Evolutionary conservation across 768 basidiomycete genomes (phyloP).

Genomic region (Pluteus cervinus): DNA sequence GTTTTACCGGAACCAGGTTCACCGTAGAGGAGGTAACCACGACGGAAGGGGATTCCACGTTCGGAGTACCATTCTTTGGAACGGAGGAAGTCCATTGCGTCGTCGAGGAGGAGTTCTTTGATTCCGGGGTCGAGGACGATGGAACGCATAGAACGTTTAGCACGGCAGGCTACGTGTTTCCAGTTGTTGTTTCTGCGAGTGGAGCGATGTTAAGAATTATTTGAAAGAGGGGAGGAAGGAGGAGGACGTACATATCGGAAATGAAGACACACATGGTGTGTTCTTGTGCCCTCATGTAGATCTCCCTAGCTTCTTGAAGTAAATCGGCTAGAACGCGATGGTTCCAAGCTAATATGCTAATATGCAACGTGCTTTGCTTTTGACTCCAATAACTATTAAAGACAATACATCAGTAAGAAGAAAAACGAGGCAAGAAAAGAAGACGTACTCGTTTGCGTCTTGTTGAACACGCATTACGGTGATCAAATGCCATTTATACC

Average conservation of each 20-base stretch:
- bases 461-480: slow-evolving; percentile 28
- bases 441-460: slow-evolving; percentile 17
- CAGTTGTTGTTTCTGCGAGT: slow-evolving; percentile 33
- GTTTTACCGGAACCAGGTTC: slow-evolving; percentile 78
- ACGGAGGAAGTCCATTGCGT: slow-evolving; percentile 64
- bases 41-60: slow-evolving; percentile 76
- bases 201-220: background rate
- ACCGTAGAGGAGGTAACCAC: slow-evolving; percentile 76
- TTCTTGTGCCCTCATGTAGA: slow-evolving; percentile 46
- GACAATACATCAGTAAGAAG: no score
- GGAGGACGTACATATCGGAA: slow-evolving; percentile 30
- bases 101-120: slow-evolving; percentile 56
- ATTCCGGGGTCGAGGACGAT: slow-evolving; percentile 70
- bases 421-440: no score
- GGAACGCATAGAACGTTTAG: slow-evolving; percentile 60
- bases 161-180: slow-evolving; percentile 48
- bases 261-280: slow-evolving; percentile 48
- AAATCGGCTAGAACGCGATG: slow-evolving; percentile 43
- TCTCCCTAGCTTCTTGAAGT: slow-evolving; percentile 46
- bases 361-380: no score
- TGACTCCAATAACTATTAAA: no score
- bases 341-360: slow-evolving; percentile 44
- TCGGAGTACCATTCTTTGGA: slow-evolving; percentile 70
- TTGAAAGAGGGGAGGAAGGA: background rate
- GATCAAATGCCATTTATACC: slow-evolving; percentile 44